A percentile compares a stretch with the other conserved stretches of the same genome.
Conservation (phyloP, 768 basidiomycete genomes). For the Kwoniella sp. region DNA sequence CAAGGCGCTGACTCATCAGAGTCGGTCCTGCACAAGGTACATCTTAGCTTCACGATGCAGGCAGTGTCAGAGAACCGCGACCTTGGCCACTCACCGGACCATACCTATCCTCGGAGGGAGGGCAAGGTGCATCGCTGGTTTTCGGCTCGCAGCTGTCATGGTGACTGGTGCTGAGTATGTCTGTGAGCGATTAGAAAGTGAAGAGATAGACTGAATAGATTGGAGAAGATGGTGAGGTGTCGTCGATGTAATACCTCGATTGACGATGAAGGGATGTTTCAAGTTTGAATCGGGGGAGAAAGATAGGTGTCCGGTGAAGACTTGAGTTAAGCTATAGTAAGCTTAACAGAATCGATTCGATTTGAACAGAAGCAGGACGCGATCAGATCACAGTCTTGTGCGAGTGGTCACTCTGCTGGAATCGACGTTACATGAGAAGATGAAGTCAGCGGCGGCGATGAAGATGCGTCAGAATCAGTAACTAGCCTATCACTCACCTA, state of each 20-base stretch:
- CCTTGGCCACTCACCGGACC: slow-evolving; percentile 17
- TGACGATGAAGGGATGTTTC: too few relatives aligned
- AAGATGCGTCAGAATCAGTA: too few relatives aligned
- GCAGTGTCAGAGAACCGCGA: not conserved
- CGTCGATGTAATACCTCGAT: too few relatives aligned
- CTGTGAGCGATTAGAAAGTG: too few relatives aligned
- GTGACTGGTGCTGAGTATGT: not conserved
- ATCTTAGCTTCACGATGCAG: not conserved
- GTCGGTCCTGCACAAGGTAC: slow-evolving; percentile 8
- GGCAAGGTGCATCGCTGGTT: slow-evolving; percentile 23
- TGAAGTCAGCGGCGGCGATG: not conserved
- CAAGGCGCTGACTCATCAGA: slow-evolving; percentile 26
- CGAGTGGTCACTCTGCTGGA: not conserved
- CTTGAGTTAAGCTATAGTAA: too few relatives aligned
- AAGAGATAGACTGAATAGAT: too few relatives aligned
- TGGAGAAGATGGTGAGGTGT: too few relatives aligned
- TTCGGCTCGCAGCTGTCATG: slow-evolving; percentile 12
- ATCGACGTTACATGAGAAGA: not conserved
- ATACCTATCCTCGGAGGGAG: slow-evolving; percentile 26
- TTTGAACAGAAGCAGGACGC: not conserved
- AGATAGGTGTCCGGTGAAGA: too few relatives aligned
- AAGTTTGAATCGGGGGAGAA: too few relatives aligned
- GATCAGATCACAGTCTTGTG: too few relatives aligned
- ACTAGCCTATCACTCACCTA: too few relatives aligned
- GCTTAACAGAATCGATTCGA: too few relatives aligned